Percentiles rank a stretch among this genome's conserved stretches.
These are phyloP conservation scores for Alternaria sp. DNA, from an alignment of 2,329 filamentous ascomycete genomes.

Conservation along the genomic window DNA sequence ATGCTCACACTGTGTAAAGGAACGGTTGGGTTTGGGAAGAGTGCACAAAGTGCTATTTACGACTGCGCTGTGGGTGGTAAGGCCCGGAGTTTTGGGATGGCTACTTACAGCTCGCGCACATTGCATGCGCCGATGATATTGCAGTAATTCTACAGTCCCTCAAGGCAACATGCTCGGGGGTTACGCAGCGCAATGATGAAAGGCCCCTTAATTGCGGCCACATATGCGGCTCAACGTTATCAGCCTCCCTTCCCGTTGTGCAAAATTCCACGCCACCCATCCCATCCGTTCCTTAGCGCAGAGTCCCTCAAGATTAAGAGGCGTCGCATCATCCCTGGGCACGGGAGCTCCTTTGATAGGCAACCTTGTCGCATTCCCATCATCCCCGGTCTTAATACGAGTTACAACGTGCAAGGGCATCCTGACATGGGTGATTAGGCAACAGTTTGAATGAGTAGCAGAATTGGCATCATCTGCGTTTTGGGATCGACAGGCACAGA, in stretches of 20 bases:
- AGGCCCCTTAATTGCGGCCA: conserved; percentile 12
- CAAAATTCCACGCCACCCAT: not conserved
- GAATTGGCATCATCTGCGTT: conserved; percentile 18
- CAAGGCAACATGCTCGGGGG: not conserved
- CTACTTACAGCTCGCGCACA: conserved; percentile 1
- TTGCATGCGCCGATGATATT: not conserved
- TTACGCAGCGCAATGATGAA: not conserved
- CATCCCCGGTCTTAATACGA: conserved; percentile 1
- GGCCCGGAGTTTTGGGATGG: conserved; percentile 2
- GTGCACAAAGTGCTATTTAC: conserved; percentile 10
- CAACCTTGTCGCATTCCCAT: conserved; percentile 4
- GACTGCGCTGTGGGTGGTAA: not conserved
- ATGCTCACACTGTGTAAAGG: conserved; percentile 4
- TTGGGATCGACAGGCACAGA: conserved; percentile 28
- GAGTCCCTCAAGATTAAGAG: conserved; percentile 26
- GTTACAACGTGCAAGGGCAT: conserved; percentile 13
- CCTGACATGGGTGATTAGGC: conserved; percentile 20
- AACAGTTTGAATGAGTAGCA: conserved; percentile 19
- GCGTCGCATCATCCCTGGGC: conserved; percentile 22
- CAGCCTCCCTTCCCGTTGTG: conserved; percentile 20
- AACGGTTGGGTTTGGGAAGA: not conserved
- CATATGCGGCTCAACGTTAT: conserved; percentile 32
- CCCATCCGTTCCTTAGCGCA: conserved; percentile 7
- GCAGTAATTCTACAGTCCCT: not conserved
- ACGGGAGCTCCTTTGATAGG: conserved; percentile 18